Conservation (phyloP, 108 stramenopile species). For the Cylindrotheca fusiformis region DNA sequence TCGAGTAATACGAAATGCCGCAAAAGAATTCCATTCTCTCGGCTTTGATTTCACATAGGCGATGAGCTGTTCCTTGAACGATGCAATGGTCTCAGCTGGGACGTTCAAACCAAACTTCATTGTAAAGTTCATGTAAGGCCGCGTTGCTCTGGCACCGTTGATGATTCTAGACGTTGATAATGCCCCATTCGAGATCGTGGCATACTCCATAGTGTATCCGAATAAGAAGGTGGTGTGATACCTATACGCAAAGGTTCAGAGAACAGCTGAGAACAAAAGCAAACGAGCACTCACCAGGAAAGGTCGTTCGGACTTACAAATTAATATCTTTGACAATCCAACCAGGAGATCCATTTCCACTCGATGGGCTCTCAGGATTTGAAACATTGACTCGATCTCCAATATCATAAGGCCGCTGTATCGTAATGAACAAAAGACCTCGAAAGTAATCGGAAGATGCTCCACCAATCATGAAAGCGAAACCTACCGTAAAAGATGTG, state of each 20-base stretch:
- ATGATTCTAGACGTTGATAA: conserved; percentile 61
- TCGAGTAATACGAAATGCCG: background rate
- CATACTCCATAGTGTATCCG: conserved; percentile 64
- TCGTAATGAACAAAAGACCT: conserved; percentile 60
- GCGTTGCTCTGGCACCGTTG: conserved; percentile 65
- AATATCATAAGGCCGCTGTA: conserved; percentile 62
- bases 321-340: conserved; percentile 74
- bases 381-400: conserved; percentile 61
- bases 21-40: conserved; percentile 45
- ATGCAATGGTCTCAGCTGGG: conserved; percentile 34
- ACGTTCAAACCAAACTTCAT: conserved; percentile 66
- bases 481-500: conserved; percentile 39
- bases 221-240: conserved; percentile 66
- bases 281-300: too few species aligned
- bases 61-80: conserved; percentile 50
- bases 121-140: conserved; percentile 37
- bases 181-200: conserved; percentile 63
- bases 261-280: too few species aligned
- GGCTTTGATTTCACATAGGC: conserved; percentile 58
- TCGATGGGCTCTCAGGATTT: conserved; percentile 35
- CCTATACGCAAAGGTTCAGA: too few species aligned
- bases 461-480: conserved; percentile 66
- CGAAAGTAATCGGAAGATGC: conserved; percentile 67
- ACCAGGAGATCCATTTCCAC: conserved; percentile 39
- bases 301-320: too few species aligned